Base-by-base conservation (phyloP, 202 grass and related monocot species). In the Schoenoplectus triqueter region DNA sequence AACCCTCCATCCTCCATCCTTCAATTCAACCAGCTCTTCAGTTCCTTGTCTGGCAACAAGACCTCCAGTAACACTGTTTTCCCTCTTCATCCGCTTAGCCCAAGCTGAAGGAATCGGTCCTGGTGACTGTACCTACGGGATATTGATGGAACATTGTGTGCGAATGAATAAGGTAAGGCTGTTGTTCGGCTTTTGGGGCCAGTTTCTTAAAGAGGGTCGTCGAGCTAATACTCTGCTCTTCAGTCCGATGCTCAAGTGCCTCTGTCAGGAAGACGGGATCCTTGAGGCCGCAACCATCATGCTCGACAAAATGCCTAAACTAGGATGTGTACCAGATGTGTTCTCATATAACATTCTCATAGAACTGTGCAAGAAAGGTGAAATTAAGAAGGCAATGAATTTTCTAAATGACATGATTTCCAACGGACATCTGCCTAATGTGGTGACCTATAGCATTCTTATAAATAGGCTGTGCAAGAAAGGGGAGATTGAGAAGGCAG, bases 231-330 rank as follows among this genome's bases (percentile, higher is more conserved):
- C 65, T 0, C 3, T 10, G 11, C 42, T 68, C 9, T 68, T 68
- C 3, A 14, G 39, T 68, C 65, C 65, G 8, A 68, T 68, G 13
- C 6, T 68, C 31, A 41, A 13, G 31, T 22, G 31, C 11, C 1
- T 68, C 3, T 68, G 65, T 68, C 10, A 6, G 31, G 65, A 14
- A 68, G 21, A 42, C 13, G 42, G 65, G 65, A 42, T 41, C 2
- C 1, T 2, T 68, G 65, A 68, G 65, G 65, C 65, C 3, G 31
- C 39, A 68, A 5, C 31, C 11, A 11, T 68, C 42, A 10, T 68
- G 65, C 39, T 68, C 65, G 31, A 68, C 13, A 68, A 42, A 68
- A 68, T 68, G 65, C 65, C 65, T 14, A 42, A 41, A 68, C 31
- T 68, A 68, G 65, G 31, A 68, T 41, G 65, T 14, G 3, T 40